Percentiles rank a stretch among this genome's conserved stretches.
Evolutionary conservation across 2,329 filamentous ascomycete genomes (phyloP).

Genomic region (Fusarium guadeloupense): DNA sequence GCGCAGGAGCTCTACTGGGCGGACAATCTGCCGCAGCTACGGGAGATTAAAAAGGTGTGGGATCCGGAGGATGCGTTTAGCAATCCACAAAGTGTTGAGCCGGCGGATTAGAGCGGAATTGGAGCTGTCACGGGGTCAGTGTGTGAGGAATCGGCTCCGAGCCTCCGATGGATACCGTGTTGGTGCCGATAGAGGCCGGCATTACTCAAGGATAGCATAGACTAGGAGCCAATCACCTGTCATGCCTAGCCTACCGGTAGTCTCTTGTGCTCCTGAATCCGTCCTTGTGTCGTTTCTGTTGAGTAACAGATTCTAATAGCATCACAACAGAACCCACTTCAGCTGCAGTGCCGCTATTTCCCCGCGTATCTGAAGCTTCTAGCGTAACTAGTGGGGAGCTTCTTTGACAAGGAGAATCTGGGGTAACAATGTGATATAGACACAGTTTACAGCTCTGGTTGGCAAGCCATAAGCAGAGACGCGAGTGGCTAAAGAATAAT

Average conservation of each 20-base stretch:
- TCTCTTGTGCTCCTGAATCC: too few relatives aligned
- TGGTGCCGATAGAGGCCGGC: conserved; percentile 30
- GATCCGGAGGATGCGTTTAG: conserved; percentile 52
- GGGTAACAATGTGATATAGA: conserved; percentile 1
- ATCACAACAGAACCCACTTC: conserved; percentile 12
- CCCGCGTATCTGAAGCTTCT: conserved; percentile 18
- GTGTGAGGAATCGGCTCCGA: conserved; percentile 13
- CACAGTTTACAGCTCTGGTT: background rate
- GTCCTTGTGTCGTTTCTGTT: background rate
- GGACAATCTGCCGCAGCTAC: conserved; percentile 46
- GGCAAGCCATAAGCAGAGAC: background rate
- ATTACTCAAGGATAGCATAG: too few relatives aligned
- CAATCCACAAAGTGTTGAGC: conserved; percentile 49
- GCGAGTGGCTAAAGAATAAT: background rate
- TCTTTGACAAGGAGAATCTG: conserved; percentile 1
- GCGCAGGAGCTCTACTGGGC: conserved; percentile 53
- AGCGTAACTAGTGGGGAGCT: conserved; percentile 23
- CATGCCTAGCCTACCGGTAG: too few relatives aligned
- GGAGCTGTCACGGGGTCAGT: background rate
- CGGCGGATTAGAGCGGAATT: conserved; percentile 50
- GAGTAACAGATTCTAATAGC: background rate
- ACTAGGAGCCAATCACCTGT: too few relatives aligned
- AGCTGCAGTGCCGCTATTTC: conserved; percentile 15
- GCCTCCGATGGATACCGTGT: conserved; percentile 9
- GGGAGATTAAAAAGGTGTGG: conserved; percentile 47